A percentile compares a stretch with the other conserved stretches of the same genome.
Conservation (phyloP, 805 yeast genomes). For the Phaffomyces thermotolerans region DNA sequence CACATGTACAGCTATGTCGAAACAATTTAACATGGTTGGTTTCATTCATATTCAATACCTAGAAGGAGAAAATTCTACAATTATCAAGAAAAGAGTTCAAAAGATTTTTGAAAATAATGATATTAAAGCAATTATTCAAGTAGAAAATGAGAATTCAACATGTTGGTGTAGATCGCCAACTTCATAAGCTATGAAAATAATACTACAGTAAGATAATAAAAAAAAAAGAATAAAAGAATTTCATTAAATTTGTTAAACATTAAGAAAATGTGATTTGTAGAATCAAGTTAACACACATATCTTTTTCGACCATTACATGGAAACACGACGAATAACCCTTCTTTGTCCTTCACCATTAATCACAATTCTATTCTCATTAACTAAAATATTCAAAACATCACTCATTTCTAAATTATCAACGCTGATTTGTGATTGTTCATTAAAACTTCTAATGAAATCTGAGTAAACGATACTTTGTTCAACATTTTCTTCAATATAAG, state of each 20-base stretch:
- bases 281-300: no score
- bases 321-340: conserved; percentile 39
- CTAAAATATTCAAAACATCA: conserved; percentile 59
- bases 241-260: no score
- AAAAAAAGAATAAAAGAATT: no score
- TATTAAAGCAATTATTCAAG: conserved; percentile 55
- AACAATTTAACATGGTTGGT: conserved; percentile 46
- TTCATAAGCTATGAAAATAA: not conserved
- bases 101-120: conserved; percentile 41
- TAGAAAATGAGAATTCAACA: conserved; percentile 53
- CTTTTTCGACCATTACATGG: no score
- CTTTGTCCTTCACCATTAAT: conserved; percentile 69
- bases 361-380: conserved; percentile 60
- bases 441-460: conserved; percentile 51
- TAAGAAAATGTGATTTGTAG: no score
- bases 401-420: conserved; percentile 68
- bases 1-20: conserved; percentile 11
- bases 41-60: conserved; percentile 72
- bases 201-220: no score
- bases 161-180: conserved; percentile 61
- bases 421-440: conserved; percentile 55
- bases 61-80: conserved; percentile 57
- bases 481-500: conserved; percentile 40
- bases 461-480: conserved; percentile 48
- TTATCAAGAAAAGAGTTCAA: conserved; percentile 54